phyloP scores from a whole-genome alignment of 164 flowering plant species.

The Stephania yunnanensis region DNA sequence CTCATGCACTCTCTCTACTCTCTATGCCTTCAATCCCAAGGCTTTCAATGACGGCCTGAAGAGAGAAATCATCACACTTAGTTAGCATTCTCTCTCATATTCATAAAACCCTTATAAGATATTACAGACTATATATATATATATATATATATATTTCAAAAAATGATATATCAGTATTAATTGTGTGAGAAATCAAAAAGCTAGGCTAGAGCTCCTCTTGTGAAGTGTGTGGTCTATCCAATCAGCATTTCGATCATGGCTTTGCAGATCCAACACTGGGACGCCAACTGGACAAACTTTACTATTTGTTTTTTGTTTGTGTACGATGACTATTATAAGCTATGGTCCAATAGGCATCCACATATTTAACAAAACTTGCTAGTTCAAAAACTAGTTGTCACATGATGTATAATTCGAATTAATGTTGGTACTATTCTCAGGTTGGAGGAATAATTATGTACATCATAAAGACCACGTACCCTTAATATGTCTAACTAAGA shows the following conservation, averaged over 20 bases:
- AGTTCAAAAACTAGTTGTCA: no score
- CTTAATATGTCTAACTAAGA: no score
- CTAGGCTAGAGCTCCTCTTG: background rate
- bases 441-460: no score
- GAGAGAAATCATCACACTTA: slow-evolving; percentile 41
- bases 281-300: background rate
- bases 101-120: slow-evolving; percentile 3
- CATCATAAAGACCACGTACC: no score
- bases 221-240: background rate
- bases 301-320: background rate
- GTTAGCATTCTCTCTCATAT: slow-evolving; percentile 18
- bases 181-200: background rate
- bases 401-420: no score
- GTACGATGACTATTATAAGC: background rate
- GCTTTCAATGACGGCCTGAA: slow-evolving; percentile 39
- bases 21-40: slow-evolving; percentile 74
- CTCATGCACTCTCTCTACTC: slow-evolving; percentile 38
- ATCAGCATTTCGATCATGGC: background rate
- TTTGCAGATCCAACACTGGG: background rate
- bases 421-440: no score
- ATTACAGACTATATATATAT: slow-evolving; percentile 4
- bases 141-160: no score
- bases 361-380: background rate
- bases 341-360: background rate
- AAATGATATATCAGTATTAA: no score